These are phyloP conservation scores for Solanum phureja DNA, from an alignment of 257 asterid species.

Conservation along the genomic window DNA sequence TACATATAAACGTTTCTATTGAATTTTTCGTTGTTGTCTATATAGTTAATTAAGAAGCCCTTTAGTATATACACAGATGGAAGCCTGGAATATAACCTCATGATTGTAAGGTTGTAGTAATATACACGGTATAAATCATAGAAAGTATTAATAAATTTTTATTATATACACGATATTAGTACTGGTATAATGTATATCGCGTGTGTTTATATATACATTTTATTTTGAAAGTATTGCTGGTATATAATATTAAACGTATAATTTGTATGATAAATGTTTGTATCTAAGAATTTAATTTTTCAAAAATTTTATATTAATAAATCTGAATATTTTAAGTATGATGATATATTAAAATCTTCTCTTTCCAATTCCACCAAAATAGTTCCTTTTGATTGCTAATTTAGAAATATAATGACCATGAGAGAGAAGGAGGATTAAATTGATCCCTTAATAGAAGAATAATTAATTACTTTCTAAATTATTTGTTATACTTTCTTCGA, in stretches of 20 bases:
- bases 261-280: not conserved
- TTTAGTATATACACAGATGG: too few relatives aligned
- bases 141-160: too few relatives aligned
- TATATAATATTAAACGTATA: not conserved
- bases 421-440: not conserved
- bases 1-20: too few relatives aligned
- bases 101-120: not conserved
- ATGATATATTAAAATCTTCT: not conserved
- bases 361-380: not conserved
- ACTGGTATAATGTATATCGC: not conserved
- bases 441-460: not conserved
- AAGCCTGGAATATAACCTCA: not conserved
- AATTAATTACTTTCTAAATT: not conserved
- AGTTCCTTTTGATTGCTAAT: not conserved
- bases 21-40: too few relatives aligned
- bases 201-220: not conserved
- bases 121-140: too few relatives aligned
- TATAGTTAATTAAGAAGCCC: too few relatives aligned
- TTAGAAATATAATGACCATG: not conserved
- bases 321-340: not conserved
- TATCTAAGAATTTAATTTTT: not conserved
- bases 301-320: too few relatives aligned
- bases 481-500: not conserved
- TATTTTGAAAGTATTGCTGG: not conserved
- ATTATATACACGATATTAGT: not conserved